Evolutionary conservation across 2,329 filamentous ascomycete genomes (phyloP), one percentile per base, ranked within the genome.

Genomic region (Huntiella abstrusa): DNA sequence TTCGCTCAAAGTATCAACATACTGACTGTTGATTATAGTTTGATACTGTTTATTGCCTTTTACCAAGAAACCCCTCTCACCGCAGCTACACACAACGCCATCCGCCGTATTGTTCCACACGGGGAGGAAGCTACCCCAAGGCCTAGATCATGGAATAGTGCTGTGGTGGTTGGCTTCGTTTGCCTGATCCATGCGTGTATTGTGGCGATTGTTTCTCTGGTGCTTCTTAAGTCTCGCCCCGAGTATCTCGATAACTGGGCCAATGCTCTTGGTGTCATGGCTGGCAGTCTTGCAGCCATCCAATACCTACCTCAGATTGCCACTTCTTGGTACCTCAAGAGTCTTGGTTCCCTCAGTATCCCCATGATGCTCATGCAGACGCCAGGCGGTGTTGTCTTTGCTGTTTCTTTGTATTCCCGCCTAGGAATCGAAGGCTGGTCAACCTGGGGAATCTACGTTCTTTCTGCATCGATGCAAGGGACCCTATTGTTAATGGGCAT

Each of bases 331-430:
- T 73, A 69, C 45, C 67, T 95, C 49, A 82, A 88, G 58, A 80
- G 87, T 55, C 81, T 93, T 2, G 86, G 86, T 46, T 94, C 86
- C 59, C 65, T 98, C 55, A 94, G 85, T 56, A 91, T 98, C 48
- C 80, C 85, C 4, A 96, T 95, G 81, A 96, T 98, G 87, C 82
- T 83, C 58, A 94, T 98, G 33, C 91, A 98, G 61, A 95, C 88
- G 0, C 91, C 91, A 0, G 91, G 91, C 0, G 86, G 85, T 49
- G 79, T 94, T 54, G 65, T 98, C 5, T 96, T 93, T 64, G 86
- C 88, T 0, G 79, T 72, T 10, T 95, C 86, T 59, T 64, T 98
- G 38, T 85, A 80, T 43, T 75, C 74, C 5, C 73, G 91, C 40
- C 70, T 95, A 15, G 91, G 91, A 0, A 69, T 69, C 55, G 76